Evolutionary conservation across 371 early-diverging fungal species (phyloP).

Genomic region (Apophysomyces trapeziformis): DNA sequence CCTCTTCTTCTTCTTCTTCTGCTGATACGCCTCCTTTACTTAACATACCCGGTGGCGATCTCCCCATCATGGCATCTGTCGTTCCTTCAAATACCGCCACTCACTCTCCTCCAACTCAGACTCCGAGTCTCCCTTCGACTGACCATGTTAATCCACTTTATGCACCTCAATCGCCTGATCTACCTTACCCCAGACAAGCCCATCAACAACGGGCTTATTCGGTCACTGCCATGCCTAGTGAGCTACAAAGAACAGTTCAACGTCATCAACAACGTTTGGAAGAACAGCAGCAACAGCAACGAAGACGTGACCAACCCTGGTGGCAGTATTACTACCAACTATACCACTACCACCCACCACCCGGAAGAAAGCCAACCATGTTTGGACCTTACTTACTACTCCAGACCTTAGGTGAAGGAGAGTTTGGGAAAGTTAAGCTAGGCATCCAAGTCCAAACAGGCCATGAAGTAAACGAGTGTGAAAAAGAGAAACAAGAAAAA

Average conservation of each 20-base stretch:
- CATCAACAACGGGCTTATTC: slow-evolving; percentile 49
- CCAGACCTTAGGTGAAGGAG: slow-evolving; percentile 98
- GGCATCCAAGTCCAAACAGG: slow-evolving; percentile 91
- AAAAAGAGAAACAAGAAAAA: slow-evolving; percentile 14
- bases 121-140: slow-evolving; percentile 22
- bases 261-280: slow-evolving; percentile 37
- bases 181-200: slow-evolving; percentile 15
- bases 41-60: slow-evolving; percentile 14
- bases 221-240: slow-evolving; percentile 50
- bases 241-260: slow-evolving; percentile 32
- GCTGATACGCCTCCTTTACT: slow-evolving; percentile 3
- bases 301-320: slow-evolving; percentile 41
- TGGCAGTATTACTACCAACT: slow-evolving; percentile 52
- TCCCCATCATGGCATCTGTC: slow-evolving; percentile 19
- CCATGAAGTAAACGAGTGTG: slow-evolving; percentile 76
- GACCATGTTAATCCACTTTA: slow-evolving; percentile 20
- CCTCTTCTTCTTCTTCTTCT: slow-evolving; percentile 9
- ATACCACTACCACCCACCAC: slow-evolving; percentile 52
- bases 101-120: slow-evolving; percentile 15
- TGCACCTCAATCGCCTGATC: slow-evolving; percentile 28
- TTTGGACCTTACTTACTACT: slow-evolving; percentile 95
- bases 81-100: slow-evolving; percentile 19
- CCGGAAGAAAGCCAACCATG: slow-evolving; percentile 59
- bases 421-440: slow-evolving; percentile 98
- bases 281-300: slow-evolving; percentile 37